phyloP scores from a whole-genome alignment of 495 filamentous ascomycete species.

The Penicillium bovifimosum region DNA sequence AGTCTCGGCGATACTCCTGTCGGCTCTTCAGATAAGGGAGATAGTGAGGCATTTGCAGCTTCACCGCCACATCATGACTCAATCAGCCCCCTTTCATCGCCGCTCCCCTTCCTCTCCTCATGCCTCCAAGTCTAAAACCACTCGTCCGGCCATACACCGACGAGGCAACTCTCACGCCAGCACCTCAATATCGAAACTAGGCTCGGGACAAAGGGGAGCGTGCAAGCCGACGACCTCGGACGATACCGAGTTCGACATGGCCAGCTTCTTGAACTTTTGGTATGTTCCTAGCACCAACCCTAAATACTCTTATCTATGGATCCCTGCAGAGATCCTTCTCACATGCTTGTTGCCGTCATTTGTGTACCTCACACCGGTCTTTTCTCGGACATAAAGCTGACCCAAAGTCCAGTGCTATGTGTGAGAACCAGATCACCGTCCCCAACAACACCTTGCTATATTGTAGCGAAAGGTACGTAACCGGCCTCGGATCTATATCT shows the following conservation, averaged over 20 bases:
- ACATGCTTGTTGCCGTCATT: constrained; percentile 24
- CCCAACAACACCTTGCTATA: constrained; percentile 57
- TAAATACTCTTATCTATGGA: constrained; percentile 20
- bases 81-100: constrained; percentile 32
- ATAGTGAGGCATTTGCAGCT: constrained; percentile 32
- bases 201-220: constrained; percentile 28
- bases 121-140: constrained; percentile 28
- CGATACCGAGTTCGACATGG: constrained; percentile 51
- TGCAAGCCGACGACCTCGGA: constrained; percentile 17
- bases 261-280: constrained; percentile 64
- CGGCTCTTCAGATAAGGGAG: constrained; percentile 19
- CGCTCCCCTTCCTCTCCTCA: constrained; percentile 33
- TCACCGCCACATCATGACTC: constrained; percentile 44
- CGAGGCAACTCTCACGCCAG: constrained; percentile 32
- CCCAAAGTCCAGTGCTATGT: constrained; percentile 47
- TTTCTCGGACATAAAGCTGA: constrained; percentile 24
- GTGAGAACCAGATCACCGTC: constrained; percentile 61
- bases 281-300: constrained; percentile 27
- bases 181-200: constrained; percentile 37
- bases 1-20: background rate
- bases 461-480: constrained; percentile 49
- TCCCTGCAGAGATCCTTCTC: constrained; percentile 19
- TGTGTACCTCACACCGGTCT: constrained; percentile 6
- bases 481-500: background rate
- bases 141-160: constrained; percentile 33